Evolutionary conservation across 2,329 filamentous ascomycete species (phyloP), one percentile per base, ranked within the genome.

Genomic region (Claviceps maximensis): DNA sequence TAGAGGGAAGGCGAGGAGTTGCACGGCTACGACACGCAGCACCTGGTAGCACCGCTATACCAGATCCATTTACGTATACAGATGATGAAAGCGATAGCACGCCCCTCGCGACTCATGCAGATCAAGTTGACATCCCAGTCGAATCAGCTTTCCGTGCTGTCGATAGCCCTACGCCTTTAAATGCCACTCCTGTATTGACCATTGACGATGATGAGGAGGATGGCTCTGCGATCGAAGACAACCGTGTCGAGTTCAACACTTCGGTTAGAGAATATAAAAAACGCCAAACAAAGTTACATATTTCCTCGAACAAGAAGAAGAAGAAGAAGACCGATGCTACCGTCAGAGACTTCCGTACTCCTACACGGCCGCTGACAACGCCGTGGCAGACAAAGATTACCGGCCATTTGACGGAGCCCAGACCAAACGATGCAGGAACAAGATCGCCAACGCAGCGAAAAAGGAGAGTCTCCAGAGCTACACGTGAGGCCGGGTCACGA

Each of bases 171-270:
- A 17, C 42, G n/a, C 29, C 42, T 25, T 36, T 21, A 13, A 12
- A 47, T 10, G 4, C 23, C 17, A 27, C 21, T 7, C 12, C 42
- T 19, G 12, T 29, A 51, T 15, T 42, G 5, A 41, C 38, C n/a
- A 36, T 46, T 36, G 40, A 47, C 10, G 44, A 53, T 1, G 47
- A 53, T 17, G 74, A 77, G 23, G 63, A 64, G 47, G 68, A 67
- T 19, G 67, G 63, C 23, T 69, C 65, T 27, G 66, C 65, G 21
- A 61, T 78, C 33, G 78, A 82, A 58, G 75, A 79, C 27, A 69
- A 80, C 51, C 59, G 63, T 12, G 69, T 82, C 41, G 77, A 80
- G 56, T 64, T 60, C 21, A 80, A 82, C 76, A 58, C 71, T 4
- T 64, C 70, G 1, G 66, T 67, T 23, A 64, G 62, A 5, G 63